Conservation (phyloP, 345 rosid species). For the Citrus sp. region DNA sequence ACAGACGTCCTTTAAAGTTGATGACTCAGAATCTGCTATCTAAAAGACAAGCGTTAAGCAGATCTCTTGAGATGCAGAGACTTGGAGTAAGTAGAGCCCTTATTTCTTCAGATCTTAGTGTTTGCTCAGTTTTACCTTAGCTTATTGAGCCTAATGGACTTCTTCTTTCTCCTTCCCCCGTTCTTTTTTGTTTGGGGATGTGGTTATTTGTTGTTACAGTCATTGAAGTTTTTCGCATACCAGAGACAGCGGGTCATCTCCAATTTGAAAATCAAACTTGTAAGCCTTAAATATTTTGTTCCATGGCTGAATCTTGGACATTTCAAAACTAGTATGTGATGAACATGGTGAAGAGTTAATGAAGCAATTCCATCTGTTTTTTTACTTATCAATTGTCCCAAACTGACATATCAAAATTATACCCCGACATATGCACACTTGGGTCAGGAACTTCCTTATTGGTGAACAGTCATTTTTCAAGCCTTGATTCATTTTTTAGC, state of each 20-base stretch:
- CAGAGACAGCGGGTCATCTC: slow-evolving; percentile 44
- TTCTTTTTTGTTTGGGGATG: too few species aligned
- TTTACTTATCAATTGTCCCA: not conserved
- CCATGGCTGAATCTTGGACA: not conserved
- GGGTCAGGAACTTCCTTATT: not conserved
- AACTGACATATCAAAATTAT: not conserved
- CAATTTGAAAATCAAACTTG: slow-evolving; percentile 54
- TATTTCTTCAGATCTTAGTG: not conserved
- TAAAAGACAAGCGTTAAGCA: slow-evolving; percentile 60
- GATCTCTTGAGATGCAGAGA: slow-evolving; percentile 75
- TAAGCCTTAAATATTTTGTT: slow-evolving; percentile 20
- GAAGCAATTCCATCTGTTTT: not conserved
- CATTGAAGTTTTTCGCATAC: slow-evolving; percentile 66
- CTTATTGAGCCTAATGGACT: not conserved
- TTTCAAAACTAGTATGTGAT: not conserved
- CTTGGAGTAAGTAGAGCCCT: slow-evolving; percentile 57
- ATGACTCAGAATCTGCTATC: slow-evolving; percentile 56
- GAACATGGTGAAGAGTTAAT: not conserved
- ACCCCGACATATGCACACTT: not conserved
- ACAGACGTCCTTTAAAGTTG: slow-evolving; percentile 56
- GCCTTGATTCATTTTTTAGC: not conserved
- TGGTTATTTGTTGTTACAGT: slow-evolving; percentile 35
- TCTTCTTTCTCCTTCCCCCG: not conserved
- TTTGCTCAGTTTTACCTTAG: not conserved
- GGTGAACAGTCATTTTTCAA: not conserved